Evolutionary conservation across 2,329 filamentous ascomycete genomes (phyloP), one percentile per base, ranked within the genome.

Genomic region (Bipolaris victoriae): DNA sequence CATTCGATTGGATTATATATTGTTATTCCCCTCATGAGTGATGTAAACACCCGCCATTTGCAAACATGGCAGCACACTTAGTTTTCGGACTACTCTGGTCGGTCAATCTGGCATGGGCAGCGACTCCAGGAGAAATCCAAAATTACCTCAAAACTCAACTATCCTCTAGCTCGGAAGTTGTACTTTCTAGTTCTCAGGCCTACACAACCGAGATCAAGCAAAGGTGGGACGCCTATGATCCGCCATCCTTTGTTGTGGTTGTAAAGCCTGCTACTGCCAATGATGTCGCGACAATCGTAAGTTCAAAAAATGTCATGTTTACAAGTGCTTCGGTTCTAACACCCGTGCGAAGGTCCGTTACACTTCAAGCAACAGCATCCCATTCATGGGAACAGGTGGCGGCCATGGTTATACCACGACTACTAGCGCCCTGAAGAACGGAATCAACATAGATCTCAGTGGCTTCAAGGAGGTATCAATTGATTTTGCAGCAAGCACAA

Each of bases 341-440:
- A 10, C 5, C 5, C 10, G 15, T 7, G 29, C 13, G 7, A 44
- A 55, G 52, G 31, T 54, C 36, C 31, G 18, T 6, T 54, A 54
- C 9, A 44, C 51, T n/a, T 40, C 44, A 15, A 33, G 16, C 5
- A 48, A 54, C n/a, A 44, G 18, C 13, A 49, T 55, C n/a, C 35
- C 45, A 11, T 55, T 55, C 29, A 44, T 55, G 39, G 52, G 45
- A 18, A 49, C 45, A n/a, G 52, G 52, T n/a, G 45, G 52, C 4
- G 45, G 52, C 18, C 52, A 55, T 22, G 52, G 52, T 29, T 55
- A 55, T 29, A 49, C 37, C 5, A 47, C 26, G 13, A 55, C 52
- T 2, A 49, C 45, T 6, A 22, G 24, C 29, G 37, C 45, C n/a
- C 3, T 49, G n/a, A 31, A 49, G 2, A 22, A 41, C 9, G 47